Conservation (phyloP, 1,284 basidiomycete genomes). For the Ganoderma lingzhi region DNA sequence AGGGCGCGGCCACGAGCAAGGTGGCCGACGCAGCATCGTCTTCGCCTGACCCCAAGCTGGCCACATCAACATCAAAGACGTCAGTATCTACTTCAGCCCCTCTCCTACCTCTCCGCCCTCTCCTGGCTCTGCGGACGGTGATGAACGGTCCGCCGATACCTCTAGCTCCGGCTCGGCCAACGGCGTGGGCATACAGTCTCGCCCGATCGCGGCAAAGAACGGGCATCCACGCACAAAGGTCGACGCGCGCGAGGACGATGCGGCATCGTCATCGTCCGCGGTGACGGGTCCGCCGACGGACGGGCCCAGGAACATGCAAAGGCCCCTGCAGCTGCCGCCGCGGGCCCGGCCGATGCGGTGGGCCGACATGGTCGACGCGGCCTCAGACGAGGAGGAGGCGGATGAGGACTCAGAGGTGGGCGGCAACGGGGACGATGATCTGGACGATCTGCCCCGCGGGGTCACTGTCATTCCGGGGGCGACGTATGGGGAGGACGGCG, state of each 20-base stretch:
- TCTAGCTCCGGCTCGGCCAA: not conserved
- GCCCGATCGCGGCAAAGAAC: not conserved
- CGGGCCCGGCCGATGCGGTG: not conserved
- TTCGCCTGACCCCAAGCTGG: not conserved
- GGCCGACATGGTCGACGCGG: slow-evolving; percentile 2
- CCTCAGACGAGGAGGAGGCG: not conserved
- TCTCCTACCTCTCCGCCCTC: not conserved
- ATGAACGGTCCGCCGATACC: not conserved
- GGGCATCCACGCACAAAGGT: slow-evolving; percentile 9
- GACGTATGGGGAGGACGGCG: not conserved
- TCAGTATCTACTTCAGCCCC: not conserved
- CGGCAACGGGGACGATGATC: not conserved
- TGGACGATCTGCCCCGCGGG: not conserved
- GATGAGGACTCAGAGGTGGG: not conserved
- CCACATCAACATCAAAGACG: not conserved
- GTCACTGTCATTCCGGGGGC: not conserved
- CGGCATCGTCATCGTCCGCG: slow-evolving; percentile 11
- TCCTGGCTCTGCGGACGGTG: not conserved
- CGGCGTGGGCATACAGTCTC: not conserved
- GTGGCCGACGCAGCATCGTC: not conserved
- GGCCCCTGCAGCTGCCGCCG: slow-evolving; percentile 4
- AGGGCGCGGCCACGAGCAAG: slow-evolving; percentile 9
- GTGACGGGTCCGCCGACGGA: slow-evolving; percentile 2
- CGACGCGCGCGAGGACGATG: not conserved
- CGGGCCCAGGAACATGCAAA: slow-evolving; percentile 16